A percentile compares a stretch with the other conserved stretches of the same genome.
These are phyloP conservation scores for Corinectria fuckeliana DNA, from an alignment of 2,329 filamentous ascomycete genomes.

Conservation along the genomic window DNA sequence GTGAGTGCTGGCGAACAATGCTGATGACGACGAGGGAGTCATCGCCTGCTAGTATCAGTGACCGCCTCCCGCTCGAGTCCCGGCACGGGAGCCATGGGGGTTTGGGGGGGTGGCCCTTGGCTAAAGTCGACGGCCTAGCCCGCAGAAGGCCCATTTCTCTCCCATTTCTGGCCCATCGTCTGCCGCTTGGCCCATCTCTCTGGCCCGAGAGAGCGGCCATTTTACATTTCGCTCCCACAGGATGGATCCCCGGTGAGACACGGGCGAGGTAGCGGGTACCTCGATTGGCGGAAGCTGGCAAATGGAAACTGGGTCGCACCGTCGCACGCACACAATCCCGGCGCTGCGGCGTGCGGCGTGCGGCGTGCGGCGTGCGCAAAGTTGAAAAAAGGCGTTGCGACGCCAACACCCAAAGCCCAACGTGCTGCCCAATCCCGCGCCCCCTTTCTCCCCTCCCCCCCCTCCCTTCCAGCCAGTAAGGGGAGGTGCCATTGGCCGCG, in stretches of 20 bases:
- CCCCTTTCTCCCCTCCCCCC: conserved; percentile 17
- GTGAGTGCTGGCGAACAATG: conserved; percentile 9
- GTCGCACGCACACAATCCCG: conserved; percentile 36
- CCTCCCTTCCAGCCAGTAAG: conserved; percentile 12
- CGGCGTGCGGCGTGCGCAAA: conserved; percentile 36
- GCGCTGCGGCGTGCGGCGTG: conserved; percentile 33
- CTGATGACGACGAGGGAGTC: conserved; percentile 17
- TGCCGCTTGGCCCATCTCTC: background rate
- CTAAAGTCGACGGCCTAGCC: background rate
- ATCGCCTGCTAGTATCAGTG: conserved; percentile 13
- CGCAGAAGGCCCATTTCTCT: background rate
- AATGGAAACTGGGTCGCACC: conserved; percentile 35
- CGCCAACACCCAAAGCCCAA: conserved; percentile 33
- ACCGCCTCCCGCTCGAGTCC: conserved; percentile 10
- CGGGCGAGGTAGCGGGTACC: conserved; percentile 20
- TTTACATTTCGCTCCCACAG: conserved; percentile 23
- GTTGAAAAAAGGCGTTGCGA: conserved; percentile 36
- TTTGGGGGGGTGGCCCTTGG: conserved; percentile 8
- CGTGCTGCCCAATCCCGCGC: conserved; percentile 39
- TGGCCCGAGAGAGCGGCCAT: conserved; percentile 26
- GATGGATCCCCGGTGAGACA: conserved; percentile 22
- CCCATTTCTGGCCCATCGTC: background rate
- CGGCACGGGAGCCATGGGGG: conserved; percentile 1
- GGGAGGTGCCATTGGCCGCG: conserved; percentile 8
- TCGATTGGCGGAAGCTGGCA: conserved; percentile 30